Conservation (phyloP, 2,329 filamentous ascomycete genomes). For the Conoideocrella luteorostrata region DNA sequence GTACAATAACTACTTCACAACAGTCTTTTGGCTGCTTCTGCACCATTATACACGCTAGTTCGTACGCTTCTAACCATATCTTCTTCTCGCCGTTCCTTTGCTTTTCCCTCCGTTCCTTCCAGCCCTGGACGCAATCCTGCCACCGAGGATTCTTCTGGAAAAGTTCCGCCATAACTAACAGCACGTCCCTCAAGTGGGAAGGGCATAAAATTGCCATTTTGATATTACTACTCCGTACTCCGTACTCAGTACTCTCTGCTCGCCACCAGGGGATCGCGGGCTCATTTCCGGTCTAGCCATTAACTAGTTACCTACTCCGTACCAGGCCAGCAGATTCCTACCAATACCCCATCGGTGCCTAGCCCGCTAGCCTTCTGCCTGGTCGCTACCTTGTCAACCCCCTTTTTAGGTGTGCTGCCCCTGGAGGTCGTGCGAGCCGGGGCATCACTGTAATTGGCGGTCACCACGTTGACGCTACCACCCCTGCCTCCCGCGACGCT, state of each 20-base stretch:
- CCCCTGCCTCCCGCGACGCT: constrained; percentile 1
- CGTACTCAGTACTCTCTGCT: no score
- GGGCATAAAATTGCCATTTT: constrained; percentile 1
- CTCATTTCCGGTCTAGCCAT: constrained; percentile 6
- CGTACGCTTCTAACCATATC: no score
- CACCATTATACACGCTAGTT: no score
- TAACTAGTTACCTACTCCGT: no score
- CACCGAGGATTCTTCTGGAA: neutral
- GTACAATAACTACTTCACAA: no score
- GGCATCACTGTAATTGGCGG: constrained; percentile 1
- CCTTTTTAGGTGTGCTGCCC: constrained; percentile 1
- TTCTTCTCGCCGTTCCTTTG: no score
- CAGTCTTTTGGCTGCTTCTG: no score
- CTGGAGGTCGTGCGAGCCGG: neutral
- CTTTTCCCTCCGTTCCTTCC: no score
- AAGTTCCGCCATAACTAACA: no score
- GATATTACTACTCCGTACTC: constrained; percentile 2
- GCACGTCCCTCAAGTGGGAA: neutral
- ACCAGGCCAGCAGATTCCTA: neutral
- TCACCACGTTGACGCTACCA: neutral
- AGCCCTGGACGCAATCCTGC: no score
- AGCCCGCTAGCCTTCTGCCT: no score
- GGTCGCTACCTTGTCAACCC: neutral
- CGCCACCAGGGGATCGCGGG: constrained; percentile 1
- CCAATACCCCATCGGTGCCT: no score